Evolutionary conservation across 305 asterid species (phyloP), one percentile per base, ranked within the genome.

Genomic region (Plantago coronopus): DNA sequence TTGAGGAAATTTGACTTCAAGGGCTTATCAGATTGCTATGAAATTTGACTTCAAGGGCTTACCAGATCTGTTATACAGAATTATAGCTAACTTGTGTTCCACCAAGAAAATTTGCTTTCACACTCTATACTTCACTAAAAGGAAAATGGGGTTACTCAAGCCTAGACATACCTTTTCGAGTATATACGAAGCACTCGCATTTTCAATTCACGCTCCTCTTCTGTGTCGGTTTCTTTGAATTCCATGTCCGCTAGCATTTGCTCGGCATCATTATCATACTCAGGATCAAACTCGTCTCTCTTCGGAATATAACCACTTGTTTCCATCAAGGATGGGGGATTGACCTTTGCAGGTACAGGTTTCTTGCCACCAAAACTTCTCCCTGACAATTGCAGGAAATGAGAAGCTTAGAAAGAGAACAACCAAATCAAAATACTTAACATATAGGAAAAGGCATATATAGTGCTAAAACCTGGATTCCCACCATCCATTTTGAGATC

Each of bases 221-320:
- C 86, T 22, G 88, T 75, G 70, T 88, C 96, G 42, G 74, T 75
- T 48, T 85, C 93, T 72, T 88, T 88, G 76, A 88, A 86, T 72
- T 84, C 94, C 91, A 86, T 79, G 64, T 83, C 88, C 27, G 91
- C 86, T 72, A 84, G 78, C 70, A 81, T 57, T 59, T 79, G 88
- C 77, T 86, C 91, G 19, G 91, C 88, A 61, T 83, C 95, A 64
- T 83, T 83, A 70, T 84, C 95, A 51, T 86, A 89, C 70, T 84
- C 94, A 7, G 78, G 73, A 65, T 86, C 96, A 72, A 82, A 89
- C 61, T 89, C 89, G 38, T 76, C 78, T 67, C 94, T 76, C 63
- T 86, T 89, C 2, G 71, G 73, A 65, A 80, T 80, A 80, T 81
- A 84, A 63, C 83, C 94, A 72, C 86, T 76, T 57, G 80, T 64